Evolutionary conservation across 23 red algal genomes (phyloP), one percentile per base, ranked within the genome.

Genomic region (Chondrus crispus): DNA sequence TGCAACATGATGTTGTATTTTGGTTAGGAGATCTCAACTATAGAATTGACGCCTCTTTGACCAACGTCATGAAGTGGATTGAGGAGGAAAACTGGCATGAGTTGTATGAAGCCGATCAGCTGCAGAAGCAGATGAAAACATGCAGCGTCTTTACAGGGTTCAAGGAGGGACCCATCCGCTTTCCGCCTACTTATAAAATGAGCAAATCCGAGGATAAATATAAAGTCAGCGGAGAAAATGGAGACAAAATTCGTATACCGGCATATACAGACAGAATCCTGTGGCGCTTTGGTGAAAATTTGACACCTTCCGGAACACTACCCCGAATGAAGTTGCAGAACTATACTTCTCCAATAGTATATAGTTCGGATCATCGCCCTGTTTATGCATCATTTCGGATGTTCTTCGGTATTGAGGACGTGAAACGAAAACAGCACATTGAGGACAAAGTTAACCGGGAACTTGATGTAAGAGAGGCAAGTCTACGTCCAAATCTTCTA

Each of bases 1-100:
- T 94, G 22, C 90, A 93, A 74, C 95, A 97, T 82, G 96, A 98
- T 82, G 92, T 91, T 39, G 80, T 98, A n/a, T 96, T 98, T 85
- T 96, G 93, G 88, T 55, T 98, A 37, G 97, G 97, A 13, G 97
- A 98, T 84, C 62, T 98, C 16, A 98, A 98, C 55, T 98, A 98
- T 74, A 85, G 97, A 46, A 94, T 98, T 54, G 92, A 95, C 71
- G 80, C 93, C 0, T 53, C 70, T 22, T 39, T 82, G 28, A 85
- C 91, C 33, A 54, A 80, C 6, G 97, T 98, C 11, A 73, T 98
- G 54, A 47, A 63, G 19, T 86, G 90, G 49, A 96, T 98, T 39
- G 74, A 73, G 18, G 52, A 93, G 20, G 24, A 47, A 26, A 88
- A 98, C 62, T 98, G 93, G 93, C 41, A 62, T 11, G 58, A 62